A percentile compares a stretch with the other conserved stretches of the same genome.
These are phyloP conservation scores for Botryotinia convoluta DNA, from an alignment of 2,329 filamentous ascomycete genomes.

Conservation along the genomic window DNA sequence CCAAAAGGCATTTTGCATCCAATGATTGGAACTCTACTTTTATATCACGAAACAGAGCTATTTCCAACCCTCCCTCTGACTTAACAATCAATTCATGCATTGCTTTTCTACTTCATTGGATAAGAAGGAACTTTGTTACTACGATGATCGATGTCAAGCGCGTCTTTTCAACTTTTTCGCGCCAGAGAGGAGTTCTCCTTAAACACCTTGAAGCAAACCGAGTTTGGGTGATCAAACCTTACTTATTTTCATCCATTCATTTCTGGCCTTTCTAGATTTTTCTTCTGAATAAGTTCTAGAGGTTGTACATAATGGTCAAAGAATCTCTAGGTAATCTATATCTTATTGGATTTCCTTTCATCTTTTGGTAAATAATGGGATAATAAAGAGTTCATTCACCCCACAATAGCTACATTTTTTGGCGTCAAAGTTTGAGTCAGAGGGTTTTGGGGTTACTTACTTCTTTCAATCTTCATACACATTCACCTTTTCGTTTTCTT, in stretches of 20 bases:
- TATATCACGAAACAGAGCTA: constrained; percentile 29
- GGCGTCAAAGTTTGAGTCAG: constrained; percentile 10
- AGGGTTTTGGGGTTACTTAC: constrained; percentile 14
- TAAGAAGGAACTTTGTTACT: neutral
- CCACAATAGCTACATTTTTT: constrained; percentile 16
- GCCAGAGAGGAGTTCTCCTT: constrained; percentile 14
- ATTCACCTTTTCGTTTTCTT: constrained; percentile 12
- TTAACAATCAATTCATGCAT: constrained; percentile 11
- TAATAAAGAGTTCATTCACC: constrained; percentile 27
- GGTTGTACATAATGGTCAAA: neutral
- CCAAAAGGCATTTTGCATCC: constrained; percentile 27
- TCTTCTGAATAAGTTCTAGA: neutral
- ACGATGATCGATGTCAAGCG: constrained; percentile 24
- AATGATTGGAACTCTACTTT: constrained; percentile 26
- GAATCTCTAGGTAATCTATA: neutral
- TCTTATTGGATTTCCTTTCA: constrained; percentile 19
- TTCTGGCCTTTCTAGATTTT: constrained; percentile 21
- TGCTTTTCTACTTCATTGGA: neutral
- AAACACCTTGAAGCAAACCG: constrained; percentile 11
- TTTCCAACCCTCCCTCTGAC: neutral
- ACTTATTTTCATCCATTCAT: constrained; percentile 29
- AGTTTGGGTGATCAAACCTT: constrained; percentile 16
- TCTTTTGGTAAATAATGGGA: constrained; percentile 9
- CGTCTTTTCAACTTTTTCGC: constrained; percentile 19
- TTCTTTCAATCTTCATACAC: constrained; percentile 21